Percentiles rank a stretch among this genome's conserved stretches.
phyloP scores from a whole-genome alignment of 108 stramenopile genomes.

The Nitzschia sp. region DNA sequence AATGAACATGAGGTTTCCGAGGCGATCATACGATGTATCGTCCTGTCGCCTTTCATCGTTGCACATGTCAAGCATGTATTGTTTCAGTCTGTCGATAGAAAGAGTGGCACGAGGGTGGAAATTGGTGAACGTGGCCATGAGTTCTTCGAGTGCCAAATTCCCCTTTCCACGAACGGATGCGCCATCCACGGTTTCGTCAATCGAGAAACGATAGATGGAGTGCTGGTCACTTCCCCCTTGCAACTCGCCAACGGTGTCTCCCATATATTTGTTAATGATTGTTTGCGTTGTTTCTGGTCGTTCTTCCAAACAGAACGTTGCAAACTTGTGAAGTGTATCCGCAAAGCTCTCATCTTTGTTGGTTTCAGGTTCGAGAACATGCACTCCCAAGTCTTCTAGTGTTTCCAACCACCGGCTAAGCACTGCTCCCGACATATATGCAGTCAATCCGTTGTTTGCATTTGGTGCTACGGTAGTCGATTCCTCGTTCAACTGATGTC shows the following conservation, averaged over 20 bases:
- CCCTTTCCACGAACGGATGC: slow-evolving; percentile 9
- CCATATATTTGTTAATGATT: slow-evolving; percentile 50
- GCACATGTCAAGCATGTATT: slow-evolving; percentile 64
- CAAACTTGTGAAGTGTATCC: slow-evolving; percentile 42
- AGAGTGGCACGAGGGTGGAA: slow-evolving; percentile 36
- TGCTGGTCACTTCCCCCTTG: slow-evolving; percentile 54
- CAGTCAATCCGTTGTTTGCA: no score
- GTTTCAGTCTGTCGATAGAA: slow-evolving; percentile 44
- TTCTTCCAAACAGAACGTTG: slow-evolving; percentile 47
- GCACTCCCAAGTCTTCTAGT: slow-evolving; percentile 42
- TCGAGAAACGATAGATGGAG: slow-evolving; percentile 54
- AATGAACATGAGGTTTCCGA: slow-evolving; percentile 71
- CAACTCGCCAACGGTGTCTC: slow-evolving; percentile 36
- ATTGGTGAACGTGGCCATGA: slow-evolving; percentile 27
- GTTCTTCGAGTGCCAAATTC: slow-evolving; percentile 19
- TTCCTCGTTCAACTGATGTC: neutral
- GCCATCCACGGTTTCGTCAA: slow-evolving; percentile 6
- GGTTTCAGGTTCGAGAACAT: slow-evolving; percentile 40
- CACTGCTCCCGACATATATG: no score
- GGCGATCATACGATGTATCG: slow-evolving; percentile 18
- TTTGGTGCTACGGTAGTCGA: no score
- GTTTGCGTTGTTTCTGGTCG: slow-evolving; percentile 34
- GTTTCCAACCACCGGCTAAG: neutral
- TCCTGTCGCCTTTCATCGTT: slow-evolving; percentile 30
- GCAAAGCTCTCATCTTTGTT: slow-evolving; percentile 42